Evolutionary conservation across 257 asterid species (phyloP).

Genomic region (Fraxinus americana): DNA sequence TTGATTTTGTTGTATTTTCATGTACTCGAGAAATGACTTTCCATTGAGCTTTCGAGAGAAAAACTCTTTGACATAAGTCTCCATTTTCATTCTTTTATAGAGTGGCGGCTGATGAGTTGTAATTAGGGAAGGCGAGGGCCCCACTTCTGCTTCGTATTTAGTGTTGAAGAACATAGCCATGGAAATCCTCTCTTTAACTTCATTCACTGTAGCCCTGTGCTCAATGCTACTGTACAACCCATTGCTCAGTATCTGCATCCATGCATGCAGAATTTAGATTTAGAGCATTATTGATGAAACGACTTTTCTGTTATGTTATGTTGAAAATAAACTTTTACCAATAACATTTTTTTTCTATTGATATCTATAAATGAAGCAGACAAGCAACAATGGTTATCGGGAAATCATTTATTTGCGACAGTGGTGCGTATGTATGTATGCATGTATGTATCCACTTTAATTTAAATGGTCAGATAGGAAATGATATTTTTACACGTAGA

Average conservation of each 20-base stretch:
- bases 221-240: conserved; percentile 68
- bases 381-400: no score
- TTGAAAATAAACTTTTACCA: no score
- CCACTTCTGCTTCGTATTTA: conserved; percentile 49
- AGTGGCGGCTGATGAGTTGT: conserved; percentile 29
- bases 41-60: conserved; percentile 59
- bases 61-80: conserved; percentile 49
- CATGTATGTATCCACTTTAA: no score
- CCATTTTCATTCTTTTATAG: conserved; percentile 41
- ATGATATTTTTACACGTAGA: no score
- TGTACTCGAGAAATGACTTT: conserved; percentile 49
- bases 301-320: no score
- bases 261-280: background rate
- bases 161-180: conserved; percentile 70
- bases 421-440: no score
- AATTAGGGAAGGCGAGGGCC: conserved; percentile 46
- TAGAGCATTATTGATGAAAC: no score
- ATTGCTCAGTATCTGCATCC: conserved; percentile 61
- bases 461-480: no score
- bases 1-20: conserved; percentile 35
- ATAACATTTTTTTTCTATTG: no score
- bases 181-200: conserved; percentile 57
- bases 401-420: no score
- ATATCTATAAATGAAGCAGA: no score
- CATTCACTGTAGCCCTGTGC: conserved; percentile 61